These are phyloP conservation scores for Pseudogymnoascus sp. DNA, from an alignment of 2,329 filamentous ascomycete genomes.

Conservation along the genomic window DNA sequence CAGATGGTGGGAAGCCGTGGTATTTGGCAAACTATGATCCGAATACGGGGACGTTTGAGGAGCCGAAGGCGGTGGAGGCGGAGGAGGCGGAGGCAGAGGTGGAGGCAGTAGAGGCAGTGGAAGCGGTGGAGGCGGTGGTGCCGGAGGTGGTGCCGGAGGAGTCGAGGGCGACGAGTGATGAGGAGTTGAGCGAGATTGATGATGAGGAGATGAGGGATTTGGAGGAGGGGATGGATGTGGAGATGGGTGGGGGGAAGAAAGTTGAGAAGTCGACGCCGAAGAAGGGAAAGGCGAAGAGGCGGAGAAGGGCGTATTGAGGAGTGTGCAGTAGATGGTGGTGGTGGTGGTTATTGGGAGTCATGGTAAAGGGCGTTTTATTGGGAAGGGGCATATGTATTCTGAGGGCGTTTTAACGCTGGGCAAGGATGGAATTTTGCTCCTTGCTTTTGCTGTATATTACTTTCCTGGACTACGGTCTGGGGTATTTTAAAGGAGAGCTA, in stretches of 20 bases:
- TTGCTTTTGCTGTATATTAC: not conserved
- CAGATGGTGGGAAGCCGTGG: slow-evolving; percentile 76
- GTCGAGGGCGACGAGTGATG: slow-evolving; percentile 59
- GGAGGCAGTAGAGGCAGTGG: slow-evolving; percentile 34
- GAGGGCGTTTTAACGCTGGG: not conserved
- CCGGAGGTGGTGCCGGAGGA: slow-evolving; percentile 66
- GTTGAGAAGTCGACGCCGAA: slow-evolving; percentile 6
- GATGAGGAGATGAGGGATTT: slow-evolving; percentile 79
- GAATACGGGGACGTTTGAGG: not conserved
- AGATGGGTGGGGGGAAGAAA: slow-evolving; percentile 9
- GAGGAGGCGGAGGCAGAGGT: not conserved
- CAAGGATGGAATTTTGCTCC: not conserved
- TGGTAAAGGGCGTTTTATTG: not conserved
- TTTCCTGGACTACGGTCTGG: not conserved
- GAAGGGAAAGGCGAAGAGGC: slow-evolving; percentile 14
- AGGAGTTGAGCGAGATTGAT: slow-evolving; percentile 85
- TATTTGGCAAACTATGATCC: slow-evolving; percentile 77
- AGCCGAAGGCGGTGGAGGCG: not conserved
- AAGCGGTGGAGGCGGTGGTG: slow-evolving; percentile 72
- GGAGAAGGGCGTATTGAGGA: slow-evolving; percentile 14
- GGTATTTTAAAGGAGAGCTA: not conserved
- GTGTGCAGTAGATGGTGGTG: not conserved
- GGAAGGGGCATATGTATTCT: not conserved
- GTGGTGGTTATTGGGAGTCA: not conserved
- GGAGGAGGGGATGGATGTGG: slow-evolving; percentile 27